Percentiles rank a stretch among this genome's conserved stretches.
Evolutionary conservation across 805 yeast genomes (phyloP).

Genomic region (Hanseniaspora vineae): DNA sequence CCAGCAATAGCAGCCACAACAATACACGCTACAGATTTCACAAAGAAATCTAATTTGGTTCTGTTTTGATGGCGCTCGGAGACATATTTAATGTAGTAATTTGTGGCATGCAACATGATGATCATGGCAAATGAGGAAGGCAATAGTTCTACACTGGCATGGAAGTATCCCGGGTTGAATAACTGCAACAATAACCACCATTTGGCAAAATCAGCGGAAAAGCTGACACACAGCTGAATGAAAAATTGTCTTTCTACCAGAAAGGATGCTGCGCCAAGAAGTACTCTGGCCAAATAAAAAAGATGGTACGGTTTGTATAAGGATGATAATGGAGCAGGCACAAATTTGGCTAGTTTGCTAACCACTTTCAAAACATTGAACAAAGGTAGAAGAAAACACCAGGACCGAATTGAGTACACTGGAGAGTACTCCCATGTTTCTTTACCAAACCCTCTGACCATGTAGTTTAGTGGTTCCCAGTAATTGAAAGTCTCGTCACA

Average conservation of each 20-base stretch:
- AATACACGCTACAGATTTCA: constrained; percentile 17
- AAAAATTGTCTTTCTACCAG: constrained; percentile 43
- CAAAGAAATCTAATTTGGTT: constrained; percentile 13
- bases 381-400: constrained; percentile 52
- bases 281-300: constrained; percentile 43
- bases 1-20: constrained; percentile 67
- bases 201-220: constrained; percentile 23
- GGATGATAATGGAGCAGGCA: constrained; percentile 5
- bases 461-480: constrained; percentile 83
- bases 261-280: constrained; percentile 29
- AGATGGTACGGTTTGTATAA: constrained; percentile 16
- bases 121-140: constrained; percentile 73
- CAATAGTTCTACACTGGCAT: constrained; percentile 72
- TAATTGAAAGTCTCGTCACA: constrained; percentile 90
- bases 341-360: constrained; percentile 8
- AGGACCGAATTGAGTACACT: constrained; percentile 73
- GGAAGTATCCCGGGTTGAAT: constrained; percentile 72
- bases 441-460: constrained; percentile 74
- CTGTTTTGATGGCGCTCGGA: constrained; percentile 9
- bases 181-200: constrained; percentile 54
- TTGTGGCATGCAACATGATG: constrained; percentile 22
- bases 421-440: constrained; percentile 98
- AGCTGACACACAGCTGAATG: constrained; percentile 25
- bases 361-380: constrained; percentile 15
- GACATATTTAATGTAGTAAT: constrained; percentile 16